Percentiles rank a stretch among this genome's conserved stretches.
These are phyloP conservation scores for Achaetomium macrosporum DNA, from an alignment of 2,329 filamentous ascomycete species.

Conservation along the genomic window DNA sequence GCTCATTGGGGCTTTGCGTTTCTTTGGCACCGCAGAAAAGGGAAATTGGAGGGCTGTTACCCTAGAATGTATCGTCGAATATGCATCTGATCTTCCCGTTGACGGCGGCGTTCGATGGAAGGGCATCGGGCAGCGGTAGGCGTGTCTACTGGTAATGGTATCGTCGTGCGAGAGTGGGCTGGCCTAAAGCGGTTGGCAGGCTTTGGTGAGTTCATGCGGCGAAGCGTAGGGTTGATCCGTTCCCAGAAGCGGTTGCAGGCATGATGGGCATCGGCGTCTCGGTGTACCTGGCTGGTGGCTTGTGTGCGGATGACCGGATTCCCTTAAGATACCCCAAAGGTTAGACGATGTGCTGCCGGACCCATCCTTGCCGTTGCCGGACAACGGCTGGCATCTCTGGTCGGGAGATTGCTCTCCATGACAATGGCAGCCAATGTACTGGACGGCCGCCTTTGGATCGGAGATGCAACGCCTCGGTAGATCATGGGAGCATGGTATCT, in stretches of 20 bases:
- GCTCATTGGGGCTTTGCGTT: constrained; percentile 13
- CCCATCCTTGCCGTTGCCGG: not conserved
- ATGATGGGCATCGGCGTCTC: constrained; percentile 11
- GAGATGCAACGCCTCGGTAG: not conserved
- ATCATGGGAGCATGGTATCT: not conserved
- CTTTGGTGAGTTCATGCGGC: constrained; percentile 19
- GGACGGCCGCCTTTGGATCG: too few relatives aligned
- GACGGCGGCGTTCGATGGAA: constrained; percentile 28
- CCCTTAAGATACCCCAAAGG: constrained; percentile 3
- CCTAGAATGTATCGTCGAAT: constrained; percentile 40
- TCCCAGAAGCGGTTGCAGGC: constrained; percentile 3
- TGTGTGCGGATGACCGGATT: constrained; percentile 1
- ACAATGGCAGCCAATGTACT: too few relatives aligned
- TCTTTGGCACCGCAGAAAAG: constrained; percentile 22
- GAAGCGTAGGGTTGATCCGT: constrained; percentile 14
- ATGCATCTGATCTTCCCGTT: constrained; percentile 36
- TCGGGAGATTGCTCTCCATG: not conserved
- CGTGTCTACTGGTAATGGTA: constrained; percentile 19
- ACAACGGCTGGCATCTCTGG: not conserved
- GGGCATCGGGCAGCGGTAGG: constrained; percentile 21
- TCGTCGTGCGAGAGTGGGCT: constrained; percentile 16
- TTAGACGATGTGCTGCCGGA: not conserved
- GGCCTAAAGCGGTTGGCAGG: constrained; percentile 9
- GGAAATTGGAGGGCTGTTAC: constrained; percentile 29
- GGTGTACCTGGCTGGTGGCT: constrained; percentile 8